phyloP scores from a whole-genome alignment of 371 early-diverging fungal species.

The Mucor sp. region DNA sequence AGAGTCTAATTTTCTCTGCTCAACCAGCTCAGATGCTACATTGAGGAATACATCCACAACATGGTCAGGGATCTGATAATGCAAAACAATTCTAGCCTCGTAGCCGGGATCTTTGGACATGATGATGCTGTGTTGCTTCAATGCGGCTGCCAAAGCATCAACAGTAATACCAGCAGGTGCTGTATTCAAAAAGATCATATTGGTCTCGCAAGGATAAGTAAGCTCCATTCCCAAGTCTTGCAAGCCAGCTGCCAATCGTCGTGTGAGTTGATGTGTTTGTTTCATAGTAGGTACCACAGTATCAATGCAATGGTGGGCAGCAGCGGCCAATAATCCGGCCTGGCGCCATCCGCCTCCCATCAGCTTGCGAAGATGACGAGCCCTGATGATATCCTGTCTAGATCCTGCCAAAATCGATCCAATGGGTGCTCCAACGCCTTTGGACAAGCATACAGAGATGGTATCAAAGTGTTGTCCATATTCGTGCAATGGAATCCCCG shows the following conservation, averaged over 20 bases:
- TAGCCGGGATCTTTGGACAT: slow-evolving; percentile 51
- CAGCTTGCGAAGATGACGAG: slow-evolving; percentile 80
- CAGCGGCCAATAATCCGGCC: slow-evolving; percentile 76
- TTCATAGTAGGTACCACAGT: slow-evolving; percentile 63
- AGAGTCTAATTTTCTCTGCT: slow-evolving; percentile 1
- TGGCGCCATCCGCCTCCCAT: slow-evolving; percentile 96
- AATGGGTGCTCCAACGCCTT: slow-evolving; percentile 87
- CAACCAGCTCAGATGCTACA: slow-evolving; percentile 20
- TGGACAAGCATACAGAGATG: slow-evolving; percentile 85
- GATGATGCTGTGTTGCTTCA: slow-evolving; percentile 51
- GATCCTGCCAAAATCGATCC: slow-evolving; percentile 80
- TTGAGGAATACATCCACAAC: slow-evolving; percentile 52
- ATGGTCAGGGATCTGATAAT: slow-evolving; percentile 66
- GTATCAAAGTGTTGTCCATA: slow-evolving; percentile 78
- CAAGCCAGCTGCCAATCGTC: slow-evolving; percentile 60
- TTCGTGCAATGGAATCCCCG: slow-evolving; percentile 67
- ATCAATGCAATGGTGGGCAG: slow-evolving; percentile 70
- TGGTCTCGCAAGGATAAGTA: slow-evolving; percentile 76
- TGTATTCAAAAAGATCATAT: slow-evolving; percentile 81
- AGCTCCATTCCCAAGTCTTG: slow-evolving; percentile 58
- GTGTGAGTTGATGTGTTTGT: slow-evolving; percentile 66
- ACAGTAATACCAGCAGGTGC: slow-evolving; percentile 44
- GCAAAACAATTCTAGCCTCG: slow-evolving; percentile 67
- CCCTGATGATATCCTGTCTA: slow-evolving; percentile 61
- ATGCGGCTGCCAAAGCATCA: slow-evolving; percentile 46